A percentile compares a stretch with the other conserved stretches of the same genome.
Conservation (phyloP, 257 asterid species). For the Phtheirospermum japonicum region DNA sequence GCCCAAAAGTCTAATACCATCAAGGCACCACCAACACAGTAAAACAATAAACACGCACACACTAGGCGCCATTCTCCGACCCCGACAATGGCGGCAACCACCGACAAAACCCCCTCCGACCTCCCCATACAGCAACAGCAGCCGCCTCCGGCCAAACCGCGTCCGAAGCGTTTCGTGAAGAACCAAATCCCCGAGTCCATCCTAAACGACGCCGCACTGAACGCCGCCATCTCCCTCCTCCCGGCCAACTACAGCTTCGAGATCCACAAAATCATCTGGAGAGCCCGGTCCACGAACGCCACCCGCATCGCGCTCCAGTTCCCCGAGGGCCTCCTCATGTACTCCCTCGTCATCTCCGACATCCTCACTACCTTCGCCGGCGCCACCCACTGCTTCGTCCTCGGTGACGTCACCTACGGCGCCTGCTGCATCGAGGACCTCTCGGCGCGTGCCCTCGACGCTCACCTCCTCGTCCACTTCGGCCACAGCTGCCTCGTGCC, state of each 20-base stretch:
- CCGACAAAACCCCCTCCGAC: slow-evolving; percentile 25
- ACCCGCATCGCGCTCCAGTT: slow-evolving; percentile 91
- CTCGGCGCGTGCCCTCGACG: slow-evolving; percentile 81
- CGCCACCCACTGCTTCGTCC: slow-evolving; percentile 73
- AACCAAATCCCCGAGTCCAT: slow-evolving; percentile 87
- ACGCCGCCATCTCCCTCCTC: slow-evolving; percentile 79
- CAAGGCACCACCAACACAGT: neutral
- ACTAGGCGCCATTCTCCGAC: slow-evolving; percentile 8
- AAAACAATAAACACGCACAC: neutral
- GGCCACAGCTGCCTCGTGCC: slow-evolving; percentile 98
- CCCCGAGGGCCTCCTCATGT: slow-evolving; percentile 90
- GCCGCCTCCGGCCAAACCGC: slow-evolving; percentile 31
- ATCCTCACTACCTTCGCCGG: slow-evolving; percentile 77
- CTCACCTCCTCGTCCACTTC: slow-evolving; percentile 81
- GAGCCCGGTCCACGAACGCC: slow-evolving; percentile 56
- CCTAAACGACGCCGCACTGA: slow-evolving; percentile 69
- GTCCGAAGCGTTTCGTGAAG: slow-evolving; percentile 80
- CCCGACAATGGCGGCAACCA: slow-evolving; percentile 33
- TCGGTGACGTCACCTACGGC: slow-evolving; percentile 96
- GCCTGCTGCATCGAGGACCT: slow-evolving; percentile 97
- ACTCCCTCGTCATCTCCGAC: slow-evolving; percentile 80
- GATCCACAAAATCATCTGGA: slow-evolving; percentile 90
- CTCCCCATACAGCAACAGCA: slow-evolving; percentile 23
- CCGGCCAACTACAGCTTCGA: slow-evolving; percentile 91
- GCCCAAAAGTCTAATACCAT: slow-evolving; percentile 16